Base-by-base conservation (phyloP, 139 green algal species). In the Volvox reticuliferus region DNA sequence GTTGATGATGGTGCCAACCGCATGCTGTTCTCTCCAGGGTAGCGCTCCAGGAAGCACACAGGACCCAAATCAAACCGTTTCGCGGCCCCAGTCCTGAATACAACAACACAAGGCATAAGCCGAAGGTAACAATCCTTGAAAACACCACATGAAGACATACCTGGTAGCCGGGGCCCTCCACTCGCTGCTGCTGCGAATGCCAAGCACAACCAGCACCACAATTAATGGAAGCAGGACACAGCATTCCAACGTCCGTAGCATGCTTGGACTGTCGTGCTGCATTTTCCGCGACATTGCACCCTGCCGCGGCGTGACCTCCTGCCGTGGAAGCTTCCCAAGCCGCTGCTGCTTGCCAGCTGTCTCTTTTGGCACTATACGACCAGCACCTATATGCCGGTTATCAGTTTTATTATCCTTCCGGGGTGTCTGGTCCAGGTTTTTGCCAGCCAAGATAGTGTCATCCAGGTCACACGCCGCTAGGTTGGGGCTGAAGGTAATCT, bases 31-130 rank as follows among this genome's bases (percentile, higher is more conserved):
- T n/a, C 81, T 21, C 28, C 33, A 28, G 83, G 83, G 67, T 88
- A 88, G 14, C 22, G 83, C 26, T 88, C 83, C 26, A 5, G 61
- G 36, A 88, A 88, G 83, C 83, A 88, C 26, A 88, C 36, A 17
- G 83, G 83, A 19, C 67, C 83, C n/a, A 12, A 73, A 73, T 24
- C 21, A 73, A 73, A 28, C 2, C 65, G 65, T 30, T 73, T 73
- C 12, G 65, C 12, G 65, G 12, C 24, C 5, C 44, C 9, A 55
- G 44, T 55, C 44, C 44, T 55, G 44, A 55, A 55, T 9, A 55
- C 9, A 55, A 55, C 44, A 55, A 55, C 9, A 55, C 44, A 55
- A 9, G 44, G 44, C 44, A 55, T 55, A 9, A 55, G 44, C 9
- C 9, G 5, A 55, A 55, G 44, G 44, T 9, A 5, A 55, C 44